phyloP scores from a whole-genome alignment of 2,329 filamentous ascomycete species.

The Arthrocladium fulminans region DNA sequence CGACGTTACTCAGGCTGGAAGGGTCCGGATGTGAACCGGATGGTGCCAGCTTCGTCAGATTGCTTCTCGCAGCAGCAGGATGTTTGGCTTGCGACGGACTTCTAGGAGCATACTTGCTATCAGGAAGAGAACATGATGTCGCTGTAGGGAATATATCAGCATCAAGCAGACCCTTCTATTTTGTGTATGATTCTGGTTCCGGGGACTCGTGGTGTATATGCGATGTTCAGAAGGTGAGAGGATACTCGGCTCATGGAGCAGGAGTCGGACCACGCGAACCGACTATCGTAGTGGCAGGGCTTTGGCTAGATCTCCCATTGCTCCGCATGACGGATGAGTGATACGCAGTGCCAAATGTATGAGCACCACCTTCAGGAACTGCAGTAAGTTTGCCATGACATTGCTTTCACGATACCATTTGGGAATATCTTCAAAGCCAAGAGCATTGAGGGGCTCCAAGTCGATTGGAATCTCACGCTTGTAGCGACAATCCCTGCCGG shows the following conservation, averaged over 20 bases:
- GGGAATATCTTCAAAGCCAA: conserved; percentile 56
- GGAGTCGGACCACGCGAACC: background rate
- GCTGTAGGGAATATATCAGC: background rate
- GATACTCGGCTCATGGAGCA: background rate
- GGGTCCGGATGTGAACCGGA: background rate
- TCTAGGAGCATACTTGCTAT: conserved; percentile 4
- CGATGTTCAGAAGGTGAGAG: background rate
- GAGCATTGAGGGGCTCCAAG: conserved; percentile 52
- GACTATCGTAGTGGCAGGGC: background rate
- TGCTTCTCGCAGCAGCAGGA: background rate
- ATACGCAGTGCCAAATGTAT: background rate
- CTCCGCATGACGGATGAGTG: background rate
- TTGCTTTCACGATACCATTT: conserved; percentile 47
- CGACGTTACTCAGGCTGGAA: background rate
- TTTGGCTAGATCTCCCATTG: background rate
- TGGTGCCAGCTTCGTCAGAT: no score
- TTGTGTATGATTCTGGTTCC: background rate
- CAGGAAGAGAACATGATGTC: background rate
- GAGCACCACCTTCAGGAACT: conserved; percentile 9
- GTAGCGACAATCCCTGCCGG: conserved; percentile 77
- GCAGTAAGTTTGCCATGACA: conserved; percentile 25
- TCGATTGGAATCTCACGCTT: conserved; percentile 84
- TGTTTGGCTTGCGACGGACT: background rate
- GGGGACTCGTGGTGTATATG: background rate
- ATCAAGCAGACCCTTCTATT: background rate